Base-by-base conservation (phyloP, 768 basidiomycete genomes). In the Vararia minispora region DNA sequence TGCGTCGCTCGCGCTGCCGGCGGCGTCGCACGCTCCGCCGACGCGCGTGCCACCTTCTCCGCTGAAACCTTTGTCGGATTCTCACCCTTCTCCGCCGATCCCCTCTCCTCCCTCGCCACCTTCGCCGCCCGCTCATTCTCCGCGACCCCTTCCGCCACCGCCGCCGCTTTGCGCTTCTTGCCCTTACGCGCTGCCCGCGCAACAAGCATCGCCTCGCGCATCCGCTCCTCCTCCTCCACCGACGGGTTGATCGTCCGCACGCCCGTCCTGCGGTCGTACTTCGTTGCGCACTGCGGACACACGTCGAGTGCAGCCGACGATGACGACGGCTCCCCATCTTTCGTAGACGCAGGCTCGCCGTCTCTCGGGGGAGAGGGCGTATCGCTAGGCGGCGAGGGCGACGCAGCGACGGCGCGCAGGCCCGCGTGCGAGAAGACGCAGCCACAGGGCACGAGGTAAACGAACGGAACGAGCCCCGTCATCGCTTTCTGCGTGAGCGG, bases 401-500 rank as follows among this genome's bases (percentile, higher is more conserved):
- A 47, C 3, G 66, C 51, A 23, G 74, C 49, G 33, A 89, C 68
- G 3, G 80, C 78, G 41, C 76, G 79, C 28, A 97, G 66, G 2
- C 83, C 87, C 0, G 79, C 79, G 42, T 84, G 82, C 4, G 88
- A 82, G 61, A 97, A 88, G 23, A 90, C 88, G 56, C 89, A 92
- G 12, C 91, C 91, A 51, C 94, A 98, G 0, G 79, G 62, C 11
- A 70, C 66, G 48, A 97, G 58, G 54, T 91, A 94, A 37, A 91
- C 78, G 56, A 98, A 98, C 0, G 90, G 88, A 37, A 83, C 72
- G 3, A 58, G 55, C 11, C 95, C 95, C 49, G 88, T 90, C 90
- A 97, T 97, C 61, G 95, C 94, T 57, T 89, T 88, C 46, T 87
- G 63, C 2, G 82, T 88, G 36, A 98, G 68, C 1, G 95, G 88